Percentiles rank a stretch among this genome's conserved stretches.
Evolutionary conservation across 1,284 basidiomycete species (phyloP).

Genomic region (Cutaneotrichosporon daszewskae): DNA sequence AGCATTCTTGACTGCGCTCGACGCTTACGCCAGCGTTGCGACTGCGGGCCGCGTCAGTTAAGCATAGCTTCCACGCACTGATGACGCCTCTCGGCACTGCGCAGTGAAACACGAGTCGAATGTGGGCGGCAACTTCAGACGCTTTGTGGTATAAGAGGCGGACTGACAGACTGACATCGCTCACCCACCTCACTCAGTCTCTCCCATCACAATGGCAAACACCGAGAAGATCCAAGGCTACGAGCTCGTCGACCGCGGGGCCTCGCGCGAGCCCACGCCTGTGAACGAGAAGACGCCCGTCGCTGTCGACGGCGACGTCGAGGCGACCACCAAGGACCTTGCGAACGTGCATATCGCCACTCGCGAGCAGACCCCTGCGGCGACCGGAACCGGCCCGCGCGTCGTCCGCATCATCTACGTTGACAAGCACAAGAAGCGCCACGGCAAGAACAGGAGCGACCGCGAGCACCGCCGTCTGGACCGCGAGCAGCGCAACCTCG

Average conservation of each 20-base stretch:
- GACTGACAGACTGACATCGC: neutral
- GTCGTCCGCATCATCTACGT: conserved; percentile 4
- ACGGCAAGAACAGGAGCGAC: neutral
- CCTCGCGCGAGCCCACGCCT: neutral
- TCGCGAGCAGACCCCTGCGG: neutral
- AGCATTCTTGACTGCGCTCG: no score
- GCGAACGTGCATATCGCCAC: neutral
- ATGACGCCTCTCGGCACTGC: no score
- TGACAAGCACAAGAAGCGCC: neutral
- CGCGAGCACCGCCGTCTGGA: no score
- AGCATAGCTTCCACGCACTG: no score
- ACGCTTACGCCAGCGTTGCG: no score
- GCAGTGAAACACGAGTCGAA: no score
- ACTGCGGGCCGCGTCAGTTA: no score
- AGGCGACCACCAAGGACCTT: neutral
- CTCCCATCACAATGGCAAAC: neutral
- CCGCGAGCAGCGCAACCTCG: no score
- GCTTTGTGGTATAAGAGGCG: conserved; percentile 1
- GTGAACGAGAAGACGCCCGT: neutral
- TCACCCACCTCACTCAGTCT: neutral
- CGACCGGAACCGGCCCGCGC: neutral
- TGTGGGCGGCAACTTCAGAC: no score
- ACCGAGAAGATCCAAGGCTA: conserved; percentile 6
- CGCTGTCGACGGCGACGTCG: neutral
- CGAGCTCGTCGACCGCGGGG: conserved; percentile 8